These are phyloP conservation scores for Henckelia pumila DNA, from an alignment of 257 asterid species.

Conservation along the genomic window DNA sequence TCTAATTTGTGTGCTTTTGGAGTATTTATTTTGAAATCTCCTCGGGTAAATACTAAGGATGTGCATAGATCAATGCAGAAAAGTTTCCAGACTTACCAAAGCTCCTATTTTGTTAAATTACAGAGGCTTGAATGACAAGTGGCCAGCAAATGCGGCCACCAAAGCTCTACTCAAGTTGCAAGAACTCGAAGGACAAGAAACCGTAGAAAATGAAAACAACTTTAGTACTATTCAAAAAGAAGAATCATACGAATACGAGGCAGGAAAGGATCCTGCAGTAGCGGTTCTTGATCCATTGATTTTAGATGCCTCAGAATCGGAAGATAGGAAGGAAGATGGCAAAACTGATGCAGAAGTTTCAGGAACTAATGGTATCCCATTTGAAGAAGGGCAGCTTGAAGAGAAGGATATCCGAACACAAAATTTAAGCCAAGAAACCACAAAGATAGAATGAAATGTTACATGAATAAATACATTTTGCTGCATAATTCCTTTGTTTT, in stretches of 20 bases:
- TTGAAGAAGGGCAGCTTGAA: neutral
- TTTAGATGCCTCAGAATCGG: neutral
- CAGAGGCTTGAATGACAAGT: slow-evolving; percentile 42
- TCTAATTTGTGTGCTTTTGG: neutral
- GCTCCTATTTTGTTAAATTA: neutral
- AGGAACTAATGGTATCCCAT: neutral
- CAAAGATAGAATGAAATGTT: neutral
- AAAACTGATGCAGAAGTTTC: neutral
- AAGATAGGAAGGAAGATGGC: neutral
- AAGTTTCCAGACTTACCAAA: neutral
- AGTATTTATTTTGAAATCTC: neutral
- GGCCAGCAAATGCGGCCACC: slow-evolving; percentile 50
- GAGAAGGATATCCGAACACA: neutral
- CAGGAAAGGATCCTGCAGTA: neutral
- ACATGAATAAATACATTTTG: neutral
- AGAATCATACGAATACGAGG: slow-evolving; percentile 17
- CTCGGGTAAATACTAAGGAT: neutral
- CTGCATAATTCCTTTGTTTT: neutral
- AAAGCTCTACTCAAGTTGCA: slow-evolving; percentile 52
- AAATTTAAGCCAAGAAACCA: neutral
- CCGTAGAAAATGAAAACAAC: slow-evolving; percentile 25
- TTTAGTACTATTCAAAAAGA: slow-evolving; percentile 19
- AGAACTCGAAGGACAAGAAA: slow-evolving; percentile 38
- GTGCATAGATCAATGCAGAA: no score
- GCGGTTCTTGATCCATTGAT: neutral